Evolutionary conservation across 192 early-diverging fungal genomes (phyloP).

Genomic region (Gryganskiella cystojenkinii): DNA sequence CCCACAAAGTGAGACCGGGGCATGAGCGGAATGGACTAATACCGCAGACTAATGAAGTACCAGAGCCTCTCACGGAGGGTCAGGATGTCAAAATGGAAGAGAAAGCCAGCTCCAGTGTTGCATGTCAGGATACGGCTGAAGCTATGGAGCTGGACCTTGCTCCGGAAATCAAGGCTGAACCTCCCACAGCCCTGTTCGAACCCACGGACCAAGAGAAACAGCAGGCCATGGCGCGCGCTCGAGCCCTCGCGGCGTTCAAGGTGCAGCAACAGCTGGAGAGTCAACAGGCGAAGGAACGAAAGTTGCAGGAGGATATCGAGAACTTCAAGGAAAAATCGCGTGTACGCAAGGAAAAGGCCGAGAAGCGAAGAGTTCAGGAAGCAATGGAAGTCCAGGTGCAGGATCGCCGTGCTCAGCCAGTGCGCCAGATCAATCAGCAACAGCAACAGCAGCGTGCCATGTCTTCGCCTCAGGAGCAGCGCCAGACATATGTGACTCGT

Average conservation of each 20-base stretch:
- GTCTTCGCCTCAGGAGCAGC: slow-evolving; percentile 30
- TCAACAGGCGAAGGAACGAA: slow-evolving; percentile 16
- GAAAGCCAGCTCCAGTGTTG: neutral
- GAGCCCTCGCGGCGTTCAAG: slow-evolving; percentile 5
- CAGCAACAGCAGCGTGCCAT: slow-evolving; percentile 21
- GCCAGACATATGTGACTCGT: slow-evolving; percentile 16
- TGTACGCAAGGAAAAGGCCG: slow-evolving; percentile 17
- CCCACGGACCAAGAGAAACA: slow-evolving; percentile 24
- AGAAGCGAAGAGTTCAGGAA: slow-evolving; percentile 28
- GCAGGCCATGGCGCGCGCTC: slow-evolving; percentile 14
- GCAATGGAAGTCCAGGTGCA: slow-evolving; percentile 21
- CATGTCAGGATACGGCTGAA: neutral
- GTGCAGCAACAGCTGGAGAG: slow-evolving; percentile 10
- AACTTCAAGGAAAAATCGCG: slow-evolving; percentile 31
- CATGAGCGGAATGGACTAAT: too few relatives aligned
- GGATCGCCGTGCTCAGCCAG: slow-evolving; percentile 43
- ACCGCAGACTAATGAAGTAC: too few relatives aligned
- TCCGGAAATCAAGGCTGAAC: neutral
- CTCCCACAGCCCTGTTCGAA: slow-evolving; percentile 8
- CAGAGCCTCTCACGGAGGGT: too few relatives aligned
- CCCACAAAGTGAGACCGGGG: too few relatives aligned
- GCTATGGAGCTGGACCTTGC: neutral
- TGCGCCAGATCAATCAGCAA: slow-evolving; percentile 43
- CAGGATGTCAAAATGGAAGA: slow-evolving; percentile 10
- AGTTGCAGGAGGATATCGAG: slow-evolving; percentile 25